These are phyloP conservation scores for Salix exigua DNA, from an alignment of 345 rosid species.

Conservation along the genomic window DNA sequence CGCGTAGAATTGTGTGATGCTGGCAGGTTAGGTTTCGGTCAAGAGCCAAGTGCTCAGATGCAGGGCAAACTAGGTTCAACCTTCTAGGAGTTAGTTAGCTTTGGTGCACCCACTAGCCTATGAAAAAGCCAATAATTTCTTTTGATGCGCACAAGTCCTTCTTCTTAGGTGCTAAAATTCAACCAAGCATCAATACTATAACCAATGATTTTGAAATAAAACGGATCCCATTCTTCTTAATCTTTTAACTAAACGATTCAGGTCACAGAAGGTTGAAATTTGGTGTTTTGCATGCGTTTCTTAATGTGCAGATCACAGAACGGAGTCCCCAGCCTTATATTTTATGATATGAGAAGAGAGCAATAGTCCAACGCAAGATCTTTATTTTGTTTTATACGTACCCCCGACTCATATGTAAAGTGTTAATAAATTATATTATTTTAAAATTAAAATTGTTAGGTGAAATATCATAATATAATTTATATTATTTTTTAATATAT, in stretches of 20 bases:
- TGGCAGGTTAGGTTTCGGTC: slow-evolving; percentile 1
- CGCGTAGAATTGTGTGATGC: background rate
- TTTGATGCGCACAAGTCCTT: background rate
- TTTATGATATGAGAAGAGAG: background rate
- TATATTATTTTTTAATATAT: no score
- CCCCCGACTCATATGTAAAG: no score
- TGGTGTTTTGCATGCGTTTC: background rate
- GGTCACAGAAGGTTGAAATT: slow-evolving; percentile 5
- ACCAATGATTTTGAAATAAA: background rate
- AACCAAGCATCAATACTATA: background rate
- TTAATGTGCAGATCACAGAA: background rate
- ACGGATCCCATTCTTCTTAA: background rate
- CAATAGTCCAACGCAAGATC: background rate
- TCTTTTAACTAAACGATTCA: background rate
- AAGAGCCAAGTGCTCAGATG: slow-evolving; percentile 4
- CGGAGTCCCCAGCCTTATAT: background rate
- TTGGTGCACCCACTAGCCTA: slow-evolving; percentile 19
- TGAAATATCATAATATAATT: no score
- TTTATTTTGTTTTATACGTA: background rate
- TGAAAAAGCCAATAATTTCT: background rate
- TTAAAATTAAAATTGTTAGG: no score
- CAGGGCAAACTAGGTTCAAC: background rate
- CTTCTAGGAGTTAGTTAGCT: slow-evolving; percentile 8
- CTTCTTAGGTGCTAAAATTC: slow-evolving; percentile 11
- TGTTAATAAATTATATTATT: no score